Base-by-base conservation (phyloP, 257 asterid genomes). In the Solanum chilense region DNA sequence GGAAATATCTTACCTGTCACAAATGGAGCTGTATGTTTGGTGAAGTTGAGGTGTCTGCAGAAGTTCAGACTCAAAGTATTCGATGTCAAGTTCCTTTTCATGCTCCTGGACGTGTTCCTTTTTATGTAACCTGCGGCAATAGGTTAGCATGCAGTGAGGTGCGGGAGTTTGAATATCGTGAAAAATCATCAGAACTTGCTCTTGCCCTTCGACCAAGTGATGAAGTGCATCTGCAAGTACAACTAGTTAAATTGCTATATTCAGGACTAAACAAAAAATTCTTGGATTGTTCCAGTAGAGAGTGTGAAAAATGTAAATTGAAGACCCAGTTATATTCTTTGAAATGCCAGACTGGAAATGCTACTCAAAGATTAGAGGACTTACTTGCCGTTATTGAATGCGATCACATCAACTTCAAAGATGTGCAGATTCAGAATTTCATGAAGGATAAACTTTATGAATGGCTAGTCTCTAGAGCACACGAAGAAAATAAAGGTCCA, bases 21-120 rank as follows among this genome's bases (percentile, higher is more conserved):
- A 90, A 88, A 83, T 86, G 90, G 90, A 73, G 89, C 35, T 87
- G 86, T 73, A 90, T 90, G 91, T 90, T 90, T 88, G 91, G 89
- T 88, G 89, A 87, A 73, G 70, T 27, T 35, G 91, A 90, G 89
- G 90, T 90, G 62, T 21, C 87, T 73, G 86, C 89, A 45, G 87
- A 90, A 42, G 87, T 86, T 86, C 78, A 86, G 85, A 42, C 77
- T 85, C 86, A 82, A 23, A 21, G 73, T 62, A 60, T 90, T 52
- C 83, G 88, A 44, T 87, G 91, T 78, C 89, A 71, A 82, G 88
- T 86, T 81, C 91, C 90, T 74, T 69, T 21, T 86, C 90, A 81
- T 74, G 58, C 84, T 83, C 88, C 91, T 87, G 88, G 90, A 6
- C 76, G 74, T 56, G 89, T 90, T 66, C 90, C 90, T 13, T 88